phyloP scores from a whole-genome alignment of 179 eudicot genomes.

The Camellia oleifera region DNA sequence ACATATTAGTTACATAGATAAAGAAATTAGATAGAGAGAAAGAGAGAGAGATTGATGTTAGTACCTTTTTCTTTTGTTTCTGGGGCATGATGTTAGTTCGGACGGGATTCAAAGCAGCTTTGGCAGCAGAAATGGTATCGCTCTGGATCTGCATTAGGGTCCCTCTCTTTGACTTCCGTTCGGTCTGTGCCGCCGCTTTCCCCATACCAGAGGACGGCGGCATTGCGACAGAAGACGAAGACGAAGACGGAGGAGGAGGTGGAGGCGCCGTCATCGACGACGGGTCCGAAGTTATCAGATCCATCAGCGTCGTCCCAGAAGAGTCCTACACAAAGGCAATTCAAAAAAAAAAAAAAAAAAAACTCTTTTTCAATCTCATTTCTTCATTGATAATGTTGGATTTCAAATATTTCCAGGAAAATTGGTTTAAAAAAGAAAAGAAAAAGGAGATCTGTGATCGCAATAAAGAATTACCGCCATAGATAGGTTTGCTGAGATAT shows the following conservation, averaged over 20 bases:
- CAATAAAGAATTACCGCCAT: slow-evolving; percentile 7
- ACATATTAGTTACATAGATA: background rate
- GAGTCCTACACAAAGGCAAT: slow-evolving; percentile 4
- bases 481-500: background rate
- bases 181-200: slow-evolving; percentile 38
- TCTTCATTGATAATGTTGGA: background rate
- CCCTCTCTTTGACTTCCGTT: slow-evolving; percentile 63
- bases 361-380: background rate
- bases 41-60: background rate
- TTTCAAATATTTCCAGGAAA: background rate
- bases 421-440: no score
- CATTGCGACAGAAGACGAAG: slow-evolving; percentile 29
- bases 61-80: slow-evolving; percentile 73
- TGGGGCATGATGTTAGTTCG: slow-evolving; percentile 80
- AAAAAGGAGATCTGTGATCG: background rate
- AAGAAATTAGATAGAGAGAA: background rate
- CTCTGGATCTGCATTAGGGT: slow-evolving; percentile 89
- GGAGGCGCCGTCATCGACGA: slow-evolving; percentile 39
- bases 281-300: slow-evolving; percentile 14
- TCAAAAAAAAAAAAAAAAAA: slow-evolving; percentile 21
- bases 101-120: slow-evolving; percentile 63
- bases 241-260: slow-evolving; percentile 27
- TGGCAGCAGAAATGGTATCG: slow-evolving; percentile 95
- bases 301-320: slow-evolving; percentile 20
- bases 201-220: slow-evolving; percentile 39